These are phyloP conservation scores for Xylariomycetidae sp. DNA, from an alignment of 2,329 filamentous ascomycete genomes.

Conservation along the genomic window DNA sequence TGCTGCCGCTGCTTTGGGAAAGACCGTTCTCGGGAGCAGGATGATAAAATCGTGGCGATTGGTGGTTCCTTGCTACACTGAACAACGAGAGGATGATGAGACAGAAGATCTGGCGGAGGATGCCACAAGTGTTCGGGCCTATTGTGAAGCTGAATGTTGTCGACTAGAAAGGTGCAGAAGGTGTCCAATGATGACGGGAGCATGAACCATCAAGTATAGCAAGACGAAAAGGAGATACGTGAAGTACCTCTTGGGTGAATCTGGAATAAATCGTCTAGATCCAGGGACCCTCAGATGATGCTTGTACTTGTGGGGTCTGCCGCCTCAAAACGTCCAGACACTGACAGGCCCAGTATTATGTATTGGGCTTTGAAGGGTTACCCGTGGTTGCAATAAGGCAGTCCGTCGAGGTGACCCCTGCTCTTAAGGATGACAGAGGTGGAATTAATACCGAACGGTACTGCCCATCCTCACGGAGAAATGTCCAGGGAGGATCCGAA, in stretches of 20 bases:
- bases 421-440: constrained; percentile 38
- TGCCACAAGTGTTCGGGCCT: too few species aligned
- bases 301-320: constrained; percentile 34
- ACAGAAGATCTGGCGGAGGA: too few species aligned
- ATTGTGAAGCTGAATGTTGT: too few species aligned
- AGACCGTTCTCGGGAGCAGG: too few species aligned
- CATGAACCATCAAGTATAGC: constrained; percentile 16
- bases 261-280: constrained; percentile 30
- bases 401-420: constrained; percentile 33
- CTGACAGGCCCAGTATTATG: constrained; percentile 34
- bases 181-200: constrained; percentile 3
- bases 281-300: constrained; percentile 31
- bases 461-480: constrained; percentile 37
- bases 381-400: constrained; percentile 34
- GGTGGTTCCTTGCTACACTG: too few species aligned
- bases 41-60: too few species aligned
- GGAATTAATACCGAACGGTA: constrained; percentile 42
- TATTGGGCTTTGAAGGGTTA: constrained; percentile 34
- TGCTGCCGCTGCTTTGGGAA: too few species aligned
- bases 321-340: constrained; percentile 32
- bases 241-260: constrained; percentile 15
- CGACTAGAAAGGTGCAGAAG: too few species aligned
- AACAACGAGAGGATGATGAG: too few species aligned
- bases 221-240: constrained; percentile 10
- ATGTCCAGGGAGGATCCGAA: constrained; percentile 40